phyloP scores from a whole-genome alignment of 345 rosid genomes.

The Lepidium aucheri region DNA sequence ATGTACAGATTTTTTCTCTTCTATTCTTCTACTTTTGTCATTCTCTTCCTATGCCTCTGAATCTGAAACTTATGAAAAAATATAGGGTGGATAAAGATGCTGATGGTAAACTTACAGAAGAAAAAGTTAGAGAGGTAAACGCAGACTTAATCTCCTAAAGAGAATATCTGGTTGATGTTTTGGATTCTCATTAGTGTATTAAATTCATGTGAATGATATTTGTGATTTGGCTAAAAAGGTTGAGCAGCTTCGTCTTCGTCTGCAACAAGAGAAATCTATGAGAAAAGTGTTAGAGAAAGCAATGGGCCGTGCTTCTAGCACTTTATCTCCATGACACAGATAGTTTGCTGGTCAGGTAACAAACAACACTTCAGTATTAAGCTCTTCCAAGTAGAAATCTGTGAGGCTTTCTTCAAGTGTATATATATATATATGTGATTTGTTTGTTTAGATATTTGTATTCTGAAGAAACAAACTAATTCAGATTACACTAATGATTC shows the following conservation, averaged over 20 bases:
- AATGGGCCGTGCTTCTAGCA: constrained; percentile 86
- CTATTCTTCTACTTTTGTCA: not conserved
- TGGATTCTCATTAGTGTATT: not conserved
- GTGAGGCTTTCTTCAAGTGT: not conserved
- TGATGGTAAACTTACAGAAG: constrained; percentile 70
- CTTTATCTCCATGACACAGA: constrained; percentile 88
- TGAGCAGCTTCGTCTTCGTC: constrained; percentile 64
- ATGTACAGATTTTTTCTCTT: constrained; percentile 30
- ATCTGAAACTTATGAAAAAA: not conserved
- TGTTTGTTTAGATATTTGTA: too few relatives aligned
- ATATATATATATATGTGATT: not conserved
- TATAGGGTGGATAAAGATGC: constrained; percentile 88
- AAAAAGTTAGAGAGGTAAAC: constrained; percentile 63
- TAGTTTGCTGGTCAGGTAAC: constrained; percentile 69
- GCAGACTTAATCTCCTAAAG: not conserved
- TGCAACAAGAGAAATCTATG: constrained; percentile 84
- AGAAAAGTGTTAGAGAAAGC: constrained; percentile 66
- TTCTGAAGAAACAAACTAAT: too few relatives aligned
- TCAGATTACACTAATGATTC: too few relatives aligned
- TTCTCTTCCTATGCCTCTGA: not conserved
- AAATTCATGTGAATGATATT: not conserved
- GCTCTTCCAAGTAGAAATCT: not conserved
- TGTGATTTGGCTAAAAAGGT: constrained; percentile 41
- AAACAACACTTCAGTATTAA: constrained; percentile 4
- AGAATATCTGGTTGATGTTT: too few relatives aligned